A percentile compares a stretch with the other conserved stretches of the same genome.
Conservation (phyloP, 257 asterid genomes). For the Plectranthus barbatus region DNA sequence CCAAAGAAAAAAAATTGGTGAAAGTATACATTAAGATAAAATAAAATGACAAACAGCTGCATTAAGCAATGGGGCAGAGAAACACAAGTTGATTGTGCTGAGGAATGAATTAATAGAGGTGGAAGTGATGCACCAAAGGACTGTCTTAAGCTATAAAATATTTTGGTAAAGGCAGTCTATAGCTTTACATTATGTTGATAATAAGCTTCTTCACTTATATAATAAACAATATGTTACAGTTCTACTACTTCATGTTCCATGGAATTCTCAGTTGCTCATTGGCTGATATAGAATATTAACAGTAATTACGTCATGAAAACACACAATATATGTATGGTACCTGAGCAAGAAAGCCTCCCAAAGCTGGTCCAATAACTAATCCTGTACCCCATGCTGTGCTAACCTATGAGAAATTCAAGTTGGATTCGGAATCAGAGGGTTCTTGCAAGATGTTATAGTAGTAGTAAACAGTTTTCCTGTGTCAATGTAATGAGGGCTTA, state of each 20-base stretch:
- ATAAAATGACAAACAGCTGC: too few species aligned
- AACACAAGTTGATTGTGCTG: not conserved
- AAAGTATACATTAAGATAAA: not conserved
- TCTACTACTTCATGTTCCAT: not conserved
- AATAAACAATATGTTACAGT: not conserved
- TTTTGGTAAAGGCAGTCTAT: not conserved
- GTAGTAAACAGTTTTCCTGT: not conserved
- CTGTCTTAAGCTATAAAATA: not conserved
- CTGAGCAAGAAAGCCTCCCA: slow-evolving; percentile 91
- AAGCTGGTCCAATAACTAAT: slow-evolving; percentile 77
- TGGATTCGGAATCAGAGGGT: not conserved
- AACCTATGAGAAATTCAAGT: slow-evolving; percentile 34
- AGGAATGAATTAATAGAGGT: too few species aligned
- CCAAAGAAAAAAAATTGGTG: not conserved
- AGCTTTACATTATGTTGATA: not conserved
- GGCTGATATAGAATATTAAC: not conserved
- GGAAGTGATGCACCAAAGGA: too few species aligned
- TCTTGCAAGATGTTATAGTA: not conserved
- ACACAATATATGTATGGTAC: slow-evolving; percentile 27
- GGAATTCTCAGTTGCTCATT: not conserved
- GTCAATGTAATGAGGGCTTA: slow-evolving; percentile 24
- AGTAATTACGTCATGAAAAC: too few species aligned
- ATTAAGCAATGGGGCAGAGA: not conserved
- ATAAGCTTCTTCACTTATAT: not conserved
- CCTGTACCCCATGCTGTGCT: slow-evolving; percentile 88